Evolutionary conservation across 2,329 filamentous ascomycete genomes (phyloP).

Genomic region (Xylariales sp.): DNA sequence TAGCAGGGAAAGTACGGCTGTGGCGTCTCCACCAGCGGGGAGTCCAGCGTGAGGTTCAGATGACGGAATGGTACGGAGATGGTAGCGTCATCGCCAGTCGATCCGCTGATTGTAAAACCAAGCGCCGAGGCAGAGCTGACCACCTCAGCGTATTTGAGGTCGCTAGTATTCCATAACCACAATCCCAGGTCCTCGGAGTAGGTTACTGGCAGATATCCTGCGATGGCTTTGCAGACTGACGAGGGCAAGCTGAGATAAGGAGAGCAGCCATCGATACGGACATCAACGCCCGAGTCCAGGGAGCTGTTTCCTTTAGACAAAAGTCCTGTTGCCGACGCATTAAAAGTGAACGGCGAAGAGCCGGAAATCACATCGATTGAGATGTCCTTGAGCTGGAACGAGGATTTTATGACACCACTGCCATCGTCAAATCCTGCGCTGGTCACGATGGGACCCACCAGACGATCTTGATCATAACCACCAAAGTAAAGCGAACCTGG

Average conservation of each 20-base stretch:
- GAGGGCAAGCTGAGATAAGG: slow-evolving; percentile 32
- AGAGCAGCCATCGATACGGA: slow-evolving; percentile 21
- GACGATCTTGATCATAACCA: slow-evolving; percentile 29
- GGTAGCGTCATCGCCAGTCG: slow-evolving; percentile 19
- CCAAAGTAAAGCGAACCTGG: slow-evolving; percentile 27
- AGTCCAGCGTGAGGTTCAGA: slow-evolving; percentile 29
- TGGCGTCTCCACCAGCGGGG: slow-evolving; percentile 23
- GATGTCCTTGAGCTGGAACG: slow-evolving; percentile 27
- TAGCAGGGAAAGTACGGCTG: slow-evolving; percentile 35
- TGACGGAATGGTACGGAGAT: slow-evolving; percentile 33
- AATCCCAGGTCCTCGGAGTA: slow-evolving; percentile 25
- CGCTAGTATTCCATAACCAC: slow-evolving; percentile 30
- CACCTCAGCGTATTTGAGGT: slow-evolving; percentile 22
- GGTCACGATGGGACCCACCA: slow-evolving; percentile 19
- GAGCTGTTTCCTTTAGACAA: slow-evolving; percentile 14
- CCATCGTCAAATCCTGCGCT: background rate
- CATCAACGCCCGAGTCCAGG: slow-evolving; percentile 13
- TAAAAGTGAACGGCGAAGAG: slow-evolving; percentile 26
- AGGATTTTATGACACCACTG: slow-evolving; percentile 1
- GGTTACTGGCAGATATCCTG: slow-evolving; percentile 25
- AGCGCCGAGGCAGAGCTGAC: slow-evolving; percentile 31
- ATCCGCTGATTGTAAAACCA: slow-evolving; percentile 26
- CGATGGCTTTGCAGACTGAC: slow-evolving; percentile 31
- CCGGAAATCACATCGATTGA: slow-evolving; percentile 31
- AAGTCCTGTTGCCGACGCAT: slow-evolving; percentile 14